Evolutionary conservation across 2,329 filamentous ascomycete genomes (phyloP).

Genomic region (Amauroascus niger): DNA sequence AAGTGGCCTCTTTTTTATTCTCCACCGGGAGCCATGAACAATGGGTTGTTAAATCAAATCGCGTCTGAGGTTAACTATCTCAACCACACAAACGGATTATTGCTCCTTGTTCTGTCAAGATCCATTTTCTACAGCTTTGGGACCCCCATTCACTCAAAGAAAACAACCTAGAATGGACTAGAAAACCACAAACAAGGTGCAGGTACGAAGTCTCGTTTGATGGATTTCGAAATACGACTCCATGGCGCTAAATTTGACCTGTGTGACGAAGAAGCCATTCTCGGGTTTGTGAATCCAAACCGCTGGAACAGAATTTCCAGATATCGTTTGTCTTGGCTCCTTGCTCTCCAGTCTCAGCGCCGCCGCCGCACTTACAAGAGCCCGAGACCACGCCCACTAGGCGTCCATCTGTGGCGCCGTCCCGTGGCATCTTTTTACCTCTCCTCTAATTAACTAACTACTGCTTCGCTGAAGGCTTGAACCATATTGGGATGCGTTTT

Average conservation of each 20-base stretch:
- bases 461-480: not conserved
- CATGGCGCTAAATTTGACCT: not conserved
- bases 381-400: not conserved
- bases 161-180: not conserved
- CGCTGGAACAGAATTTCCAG: not conserved
- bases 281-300: not conserved
- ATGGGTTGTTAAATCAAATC: not conserved
- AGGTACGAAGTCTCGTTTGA: not conserved
- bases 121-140: not conserved
- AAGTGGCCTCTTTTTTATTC: slow-evolving; percentile 4
- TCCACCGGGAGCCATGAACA: slow-evolving; percentile 6
- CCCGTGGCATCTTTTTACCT: not conserved
- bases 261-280: not conserved
- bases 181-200: not conserved
- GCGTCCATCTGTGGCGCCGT: not conserved
- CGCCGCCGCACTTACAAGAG: not conserved
- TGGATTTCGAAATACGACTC: not conserved
- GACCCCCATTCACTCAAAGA: not conserved
- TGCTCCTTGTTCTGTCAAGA: not conserved
- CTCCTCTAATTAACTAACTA: not conserved
- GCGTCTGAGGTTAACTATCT: not conserved
- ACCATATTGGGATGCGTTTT: not conserved
- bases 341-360: not conserved
- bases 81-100: not conserved
- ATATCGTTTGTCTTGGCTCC: not conserved